Conservation (phyloP, 352 stramenopile genomes). For the Pythium folliculosum region DNA sequence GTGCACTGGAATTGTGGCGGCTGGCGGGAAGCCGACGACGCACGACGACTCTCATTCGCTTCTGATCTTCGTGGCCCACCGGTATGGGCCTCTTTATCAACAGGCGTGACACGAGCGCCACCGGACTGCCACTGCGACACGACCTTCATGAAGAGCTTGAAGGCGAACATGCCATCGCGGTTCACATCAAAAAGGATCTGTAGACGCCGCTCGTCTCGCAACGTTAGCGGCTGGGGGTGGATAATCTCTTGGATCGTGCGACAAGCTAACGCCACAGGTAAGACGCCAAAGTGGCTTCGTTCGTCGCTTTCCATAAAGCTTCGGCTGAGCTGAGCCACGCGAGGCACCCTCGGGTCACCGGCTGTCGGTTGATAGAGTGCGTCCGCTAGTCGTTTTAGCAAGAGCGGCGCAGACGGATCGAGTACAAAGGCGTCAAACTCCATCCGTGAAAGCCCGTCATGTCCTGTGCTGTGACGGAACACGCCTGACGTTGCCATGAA, state of each 20-base stretch:
- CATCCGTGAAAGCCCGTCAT: slow-evolving; percentile 51
- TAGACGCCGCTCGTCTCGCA: slow-evolving; percentile 41
- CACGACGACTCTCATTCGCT: not conserved
- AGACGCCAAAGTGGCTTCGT: slow-evolving; percentile 25
- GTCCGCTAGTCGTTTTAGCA: slow-evolving; percentile 43
- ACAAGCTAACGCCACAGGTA: slow-evolving; percentile 36
- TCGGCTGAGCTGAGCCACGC: slow-evolving; percentile 53
- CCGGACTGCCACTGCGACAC: slow-evolving; percentile 51
- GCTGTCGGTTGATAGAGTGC: slow-evolving; percentile 21
- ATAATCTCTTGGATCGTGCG: slow-evolving; percentile 39
- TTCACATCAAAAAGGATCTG: slow-evolving; percentile 75
- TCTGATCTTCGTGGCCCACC: not conserved
- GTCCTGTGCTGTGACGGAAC: slow-evolving; percentile 40
- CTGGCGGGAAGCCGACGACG: not conserved
- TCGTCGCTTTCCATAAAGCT: slow-evolving; percentile 44
- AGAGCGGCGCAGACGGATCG: slow-evolving; percentile 41
- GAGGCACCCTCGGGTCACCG: slow-evolving; percentile 30
- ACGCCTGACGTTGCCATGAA: slow-evolving; percentile 46
- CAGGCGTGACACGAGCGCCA: too few relatives aligned
- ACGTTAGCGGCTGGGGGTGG: slow-evolving; percentile 26
- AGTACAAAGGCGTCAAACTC: slow-evolving; percentile 83
- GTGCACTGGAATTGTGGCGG: slow-evolving; percentile 6
- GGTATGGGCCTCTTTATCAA: not conserved
- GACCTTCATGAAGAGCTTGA: slow-evolving; percentile 74
- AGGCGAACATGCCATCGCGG: slow-evolving; percentile 57